These are phyloP conservation scores for Collariella sp. DNA, from an alignment of 495 filamentous ascomycete genomes.

Conservation along the genomic window DNA sequence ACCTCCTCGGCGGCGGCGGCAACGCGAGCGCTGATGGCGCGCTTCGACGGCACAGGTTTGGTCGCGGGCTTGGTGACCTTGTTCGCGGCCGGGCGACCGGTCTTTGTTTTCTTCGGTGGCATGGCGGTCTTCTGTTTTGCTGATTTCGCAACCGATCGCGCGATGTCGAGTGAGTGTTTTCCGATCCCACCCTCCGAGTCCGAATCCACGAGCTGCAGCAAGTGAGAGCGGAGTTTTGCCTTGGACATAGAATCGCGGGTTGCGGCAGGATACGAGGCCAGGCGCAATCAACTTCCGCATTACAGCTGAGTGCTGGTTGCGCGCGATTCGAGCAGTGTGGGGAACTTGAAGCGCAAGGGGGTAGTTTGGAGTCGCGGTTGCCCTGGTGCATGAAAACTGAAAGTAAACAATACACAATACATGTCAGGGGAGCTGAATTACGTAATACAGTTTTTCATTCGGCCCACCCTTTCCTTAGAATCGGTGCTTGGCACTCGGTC, in stretches of 20 bases:
- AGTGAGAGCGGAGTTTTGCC: constrained; percentile 34
- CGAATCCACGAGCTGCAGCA: constrained; percentile 58
- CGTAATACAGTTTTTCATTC: too few species aligned
- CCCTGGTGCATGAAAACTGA: neutral
- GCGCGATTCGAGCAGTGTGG: neutral
- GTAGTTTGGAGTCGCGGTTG: constrained; percentile 1
- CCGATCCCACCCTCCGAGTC: constrained; percentile 54
- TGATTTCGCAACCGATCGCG: constrained; percentile 15
- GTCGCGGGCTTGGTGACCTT: constrained; percentile 33
- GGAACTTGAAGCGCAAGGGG: neutral
- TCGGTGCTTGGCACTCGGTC: too few species aligned
- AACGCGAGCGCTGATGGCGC: constrained; percentile 21
- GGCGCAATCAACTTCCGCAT: neutral
- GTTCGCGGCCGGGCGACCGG: constrained; percentile 22
- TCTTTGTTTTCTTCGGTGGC: constrained; percentile 35
- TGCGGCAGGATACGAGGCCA: neutral
- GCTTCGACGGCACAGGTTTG: constrained; percentile 22
- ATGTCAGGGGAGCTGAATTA: too few species aligned
- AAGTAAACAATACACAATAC: constrained; percentile 20
- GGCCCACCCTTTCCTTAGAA: neutral
- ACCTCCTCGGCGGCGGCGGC: constrained; percentile 30
- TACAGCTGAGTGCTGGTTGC: neutral
- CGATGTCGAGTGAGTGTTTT: constrained; percentile 30
- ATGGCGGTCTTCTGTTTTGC: constrained; percentile 26
- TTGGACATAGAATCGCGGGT: constrained; percentile 27